Conservation (phyloP, 208 protist species). For the Hexamita inflata region DNA sequence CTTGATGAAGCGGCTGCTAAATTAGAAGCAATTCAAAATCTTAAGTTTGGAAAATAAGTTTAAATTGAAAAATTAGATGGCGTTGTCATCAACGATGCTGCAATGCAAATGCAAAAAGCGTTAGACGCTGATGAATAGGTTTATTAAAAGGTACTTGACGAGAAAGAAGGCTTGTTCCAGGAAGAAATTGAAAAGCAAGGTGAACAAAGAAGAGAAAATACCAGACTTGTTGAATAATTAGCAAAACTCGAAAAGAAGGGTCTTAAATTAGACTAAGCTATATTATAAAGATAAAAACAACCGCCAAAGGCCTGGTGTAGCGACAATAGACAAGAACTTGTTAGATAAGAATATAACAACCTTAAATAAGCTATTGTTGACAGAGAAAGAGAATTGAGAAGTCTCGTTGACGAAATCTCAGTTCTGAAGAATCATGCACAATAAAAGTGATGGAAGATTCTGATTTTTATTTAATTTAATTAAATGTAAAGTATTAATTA, state of each 20-base stretch:
- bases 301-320: conserved; percentile 17
- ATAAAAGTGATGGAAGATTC: too few species aligned
- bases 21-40: not conserved
- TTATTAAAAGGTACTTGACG: not conserved
- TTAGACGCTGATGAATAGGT: conserved; percentile 1
- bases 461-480: too few species aligned
- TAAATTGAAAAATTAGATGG: conserved; percentile 19
- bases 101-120: not conserved
- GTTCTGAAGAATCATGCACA: conserved; percentile 20
- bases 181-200: not conserved
- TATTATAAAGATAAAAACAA: not conserved
- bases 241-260: not conserved
- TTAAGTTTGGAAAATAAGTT: conserved; percentile 8
- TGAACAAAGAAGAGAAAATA: not conserved
- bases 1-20: not conserved
- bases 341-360: conserved; percentile 23
- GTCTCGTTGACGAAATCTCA: conserved; percentile 24
- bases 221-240: not conserved
- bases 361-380: conserved; percentile 14
- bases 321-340: conserved; percentile 14
- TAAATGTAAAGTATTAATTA: too few species aligned
- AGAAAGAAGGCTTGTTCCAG: not conserved
- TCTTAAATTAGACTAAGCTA: not conserved
- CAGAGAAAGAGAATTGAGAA: conserved; percentile 4
- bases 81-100: not conserved